Conservation (phyloP, 192 early-diverging fungal species). For the Paraglomus brasilianum region DNA sequence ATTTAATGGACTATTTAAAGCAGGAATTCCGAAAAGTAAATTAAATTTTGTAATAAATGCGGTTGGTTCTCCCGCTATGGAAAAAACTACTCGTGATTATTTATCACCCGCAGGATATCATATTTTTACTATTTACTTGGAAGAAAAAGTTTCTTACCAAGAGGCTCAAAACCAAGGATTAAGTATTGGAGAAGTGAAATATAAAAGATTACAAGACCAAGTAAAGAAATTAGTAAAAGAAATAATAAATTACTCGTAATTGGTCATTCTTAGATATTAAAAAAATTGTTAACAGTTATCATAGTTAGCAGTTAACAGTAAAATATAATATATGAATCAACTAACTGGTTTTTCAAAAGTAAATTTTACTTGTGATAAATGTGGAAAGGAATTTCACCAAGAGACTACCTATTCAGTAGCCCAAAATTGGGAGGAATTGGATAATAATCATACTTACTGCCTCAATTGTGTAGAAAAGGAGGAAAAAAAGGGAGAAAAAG, state of each 20-base stretch:
- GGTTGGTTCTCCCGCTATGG: not conserved
- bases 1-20: conserved; percentile 8
- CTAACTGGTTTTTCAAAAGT: not conserved
- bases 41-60: conserved; percentile 3
- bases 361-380: conserved; percentile 6
- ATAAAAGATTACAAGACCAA: conserved; percentile 4
- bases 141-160: conserved; percentile 15
- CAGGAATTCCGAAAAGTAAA: conserved; percentile 15
- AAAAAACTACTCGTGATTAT: conserved; percentile 4
- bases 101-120: not conserved
- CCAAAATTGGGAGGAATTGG: not conserved
- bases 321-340: too few species aligned
- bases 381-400: not conserved
- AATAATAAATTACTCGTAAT: too few species aligned
- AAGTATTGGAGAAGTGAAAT: conserved; percentile 17
- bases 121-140: not conserved
- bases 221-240: conserved; percentile 13
- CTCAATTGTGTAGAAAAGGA: conserved; percentile 1
- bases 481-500: too few species aligned
- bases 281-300: too few species aligned
- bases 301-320: too few species aligned
- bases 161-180: conserved; percentile 17
- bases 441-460: conserved; percentile 14
- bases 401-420: conserved; percentile 1
- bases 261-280: too few species aligned